Base-by-base conservation (phyloP, 805 yeast species). In the Cyberlindnera misumaiensis region DNA sequence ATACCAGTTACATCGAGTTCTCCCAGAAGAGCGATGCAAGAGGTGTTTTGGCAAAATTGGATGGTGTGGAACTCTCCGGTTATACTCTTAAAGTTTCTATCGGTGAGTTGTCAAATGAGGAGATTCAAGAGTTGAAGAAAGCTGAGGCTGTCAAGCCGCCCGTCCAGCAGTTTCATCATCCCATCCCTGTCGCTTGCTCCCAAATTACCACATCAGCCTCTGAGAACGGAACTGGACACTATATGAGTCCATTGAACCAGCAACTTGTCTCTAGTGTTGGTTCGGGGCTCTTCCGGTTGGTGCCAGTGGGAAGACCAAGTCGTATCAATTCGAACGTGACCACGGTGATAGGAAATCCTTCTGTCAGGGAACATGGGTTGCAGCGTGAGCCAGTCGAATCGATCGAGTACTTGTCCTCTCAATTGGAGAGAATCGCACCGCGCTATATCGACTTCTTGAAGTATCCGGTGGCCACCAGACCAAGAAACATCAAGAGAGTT, bases 401-500 rank as follows among this genome's bases (percentile, higher is more conserved):
- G 22, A 11, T 14, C 3, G 49, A 41, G 24, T 44, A 53, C 3
- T 15, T 47, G 3, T 10, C 43, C 15, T 31, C 33, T 2, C 38
- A 31, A 8, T 45, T 64, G 28, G 60, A 51, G 41, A 56, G 48
- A 34, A 52, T 57, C 37, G 53, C 62, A 0, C 51, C 49, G 16
- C 56, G 47, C 15, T 53, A 55, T 8, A 47, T 64, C 40, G 62
- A 63, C 28, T 64, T 59, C 31, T 43, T 62, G 33, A 46, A 50
- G 32, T 55, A 48, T 35, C 60, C 65, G 6, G 42, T 50, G 12
- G 64, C 65, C 2, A 53, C 63, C 1, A 55, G 62, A 40, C 55
- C 58, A 11, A 50, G 45, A n/a, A 63, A 58, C 37, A 34, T 64
- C 32, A 45, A 38, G 11, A 51, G 57, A 24, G 55, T 67, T 28